Conservation (phyloP, 495 filamentous ascomycete genomes). For the Delitschia confertaspora region DNA sequence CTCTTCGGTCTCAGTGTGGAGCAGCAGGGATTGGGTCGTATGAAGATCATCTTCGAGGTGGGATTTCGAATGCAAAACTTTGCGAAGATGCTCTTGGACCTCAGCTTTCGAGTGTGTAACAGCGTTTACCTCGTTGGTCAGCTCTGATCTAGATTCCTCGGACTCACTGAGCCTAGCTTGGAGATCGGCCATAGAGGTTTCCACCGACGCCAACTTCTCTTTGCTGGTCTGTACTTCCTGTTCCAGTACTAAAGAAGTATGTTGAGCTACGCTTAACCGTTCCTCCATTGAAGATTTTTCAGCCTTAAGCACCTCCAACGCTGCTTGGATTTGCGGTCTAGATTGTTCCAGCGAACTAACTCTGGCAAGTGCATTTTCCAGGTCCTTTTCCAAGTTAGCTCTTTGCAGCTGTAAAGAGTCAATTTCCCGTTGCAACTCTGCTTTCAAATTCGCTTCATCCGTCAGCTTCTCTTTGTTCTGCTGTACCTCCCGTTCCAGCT, state of each 20-base stretch:
- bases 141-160: not conserved
- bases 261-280: not conserved
- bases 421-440: too few relatives aligned
- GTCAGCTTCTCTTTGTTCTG: not conserved
- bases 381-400: not conserved
- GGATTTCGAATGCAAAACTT: constrained; percentile 1
- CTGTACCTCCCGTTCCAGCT: constrained; percentile 6
- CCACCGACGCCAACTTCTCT: not conserved
- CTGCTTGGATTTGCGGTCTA: constrained; percentile 2
- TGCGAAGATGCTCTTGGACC: not conserved
- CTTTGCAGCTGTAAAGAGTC: too few relatives aligned
- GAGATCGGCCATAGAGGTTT: not conserved
- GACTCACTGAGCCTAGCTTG: not conserved
- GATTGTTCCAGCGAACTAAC: too few relatives aligned
- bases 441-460: too few relatives aligned
- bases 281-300: not conserved
- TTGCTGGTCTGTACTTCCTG: constrained; percentile 1
- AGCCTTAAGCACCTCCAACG: not conserved
- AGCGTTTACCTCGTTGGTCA: not conserved
- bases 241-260: not conserved
- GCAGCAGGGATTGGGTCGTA: not conserved
- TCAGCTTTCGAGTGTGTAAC: not conserved
- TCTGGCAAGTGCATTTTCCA: not conserved
- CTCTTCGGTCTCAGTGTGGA: not conserved
- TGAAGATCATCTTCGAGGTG: not conserved